Evolutionary conservation across 352 stramenopile species (phyloP).

Genomic region (Phytophthora boehmeriae): DNA sequence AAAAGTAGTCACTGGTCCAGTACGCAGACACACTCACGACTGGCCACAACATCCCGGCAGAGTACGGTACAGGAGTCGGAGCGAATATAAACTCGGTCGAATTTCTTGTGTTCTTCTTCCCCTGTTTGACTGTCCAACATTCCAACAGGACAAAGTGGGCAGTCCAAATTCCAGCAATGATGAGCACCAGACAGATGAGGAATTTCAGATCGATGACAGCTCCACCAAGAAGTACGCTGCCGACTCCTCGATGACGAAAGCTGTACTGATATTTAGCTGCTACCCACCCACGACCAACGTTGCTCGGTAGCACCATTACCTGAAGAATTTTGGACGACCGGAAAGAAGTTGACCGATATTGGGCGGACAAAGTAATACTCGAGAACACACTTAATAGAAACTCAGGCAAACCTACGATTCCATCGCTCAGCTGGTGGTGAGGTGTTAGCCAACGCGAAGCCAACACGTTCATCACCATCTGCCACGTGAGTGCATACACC

Average conservation of each 20-base stretch:
- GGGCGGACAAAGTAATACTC: conserved; percentile 35
- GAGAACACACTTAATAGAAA: conserved; percentile 43
- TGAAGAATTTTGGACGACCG: conserved; percentile 23
- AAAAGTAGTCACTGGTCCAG: conserved; percentile 45
- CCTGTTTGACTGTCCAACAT: neutral
- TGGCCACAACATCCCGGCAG: conserved; percentile 36
- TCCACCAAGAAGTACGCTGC: conserved; percentile 29
- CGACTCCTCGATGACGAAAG: conserved; percentile 18
- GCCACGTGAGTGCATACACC: conserved; percentile 42
- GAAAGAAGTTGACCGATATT: conserved; percentile 37
- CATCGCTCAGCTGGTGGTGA: conserved; percentile 13
- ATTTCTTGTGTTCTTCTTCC: neutral
- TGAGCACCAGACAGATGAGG: conserved; percentile 25
- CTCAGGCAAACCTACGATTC: conserved; percentile 38
- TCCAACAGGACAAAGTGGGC: conserved; percentile 5
- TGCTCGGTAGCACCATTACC: conserved; percentile 15
- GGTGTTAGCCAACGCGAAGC: conserved; percentile 16
- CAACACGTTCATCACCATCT: conserved; percentile 21
- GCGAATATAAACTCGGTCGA: conserved; percentile 17
- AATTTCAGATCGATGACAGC: conserved; percentile 43
- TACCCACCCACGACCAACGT: conserved; percentile 4
- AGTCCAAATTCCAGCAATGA: conserved; percentile 10
- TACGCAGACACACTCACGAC: conserved; percentile 34
- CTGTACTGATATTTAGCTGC: conserved; percentile 23
- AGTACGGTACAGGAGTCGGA: conserved; percentile 36